Evolutionary conservation across 1,139 yeast genomes (phyloP), one percentile per base, ranked within the genome.

Genomic region (Yamadazyma jaroonii): DNA sequence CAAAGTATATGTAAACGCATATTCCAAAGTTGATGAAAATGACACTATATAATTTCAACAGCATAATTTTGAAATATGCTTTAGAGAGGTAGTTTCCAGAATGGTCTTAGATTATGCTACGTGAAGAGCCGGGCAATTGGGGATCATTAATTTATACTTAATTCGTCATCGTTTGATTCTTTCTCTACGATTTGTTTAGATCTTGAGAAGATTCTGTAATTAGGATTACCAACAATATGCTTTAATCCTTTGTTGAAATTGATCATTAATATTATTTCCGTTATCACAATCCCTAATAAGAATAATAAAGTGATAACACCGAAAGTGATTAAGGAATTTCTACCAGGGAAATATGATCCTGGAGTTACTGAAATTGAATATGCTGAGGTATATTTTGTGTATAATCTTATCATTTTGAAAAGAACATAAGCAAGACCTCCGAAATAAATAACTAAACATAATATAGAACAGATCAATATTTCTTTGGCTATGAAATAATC

Each of bases 351-450:
- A 50, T 74, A 74, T 27, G 53, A 50, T 3, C 67, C 77, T 1
- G 61, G 60, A 0, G 7, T 28, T 7, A 57, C 27, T 1, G 52
- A 47, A 3, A 50, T 34, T 17, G 45, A 46, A 40, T 50, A 57
- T 7, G 62, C 63, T 1, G 59, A 53, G 32, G 73, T 62, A 36
- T 64, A 61, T 35, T 71, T 67, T 27, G 77, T 70, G 52, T 62
- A 74, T 50, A 75, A 60, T 29, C 81, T 54, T 25, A 75, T 65
- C 41, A 72, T 59, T 50, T 76, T 76, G 60, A 72, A 76, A 22
- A 74, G 45, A 36, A 75, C 74, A 49, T 75, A 76, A 0, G 75
- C 78, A 49, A 71, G 53, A 1, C 75, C 79, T 13, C 67, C 64
- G 8, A 64, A 41, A 42, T 68, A 74, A 15, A 67, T 42, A 4